phyloP scores from a whole-genome alignment of 2,329 filamentous ascomycete genomes.

The Cercospora janseana region DNA sequence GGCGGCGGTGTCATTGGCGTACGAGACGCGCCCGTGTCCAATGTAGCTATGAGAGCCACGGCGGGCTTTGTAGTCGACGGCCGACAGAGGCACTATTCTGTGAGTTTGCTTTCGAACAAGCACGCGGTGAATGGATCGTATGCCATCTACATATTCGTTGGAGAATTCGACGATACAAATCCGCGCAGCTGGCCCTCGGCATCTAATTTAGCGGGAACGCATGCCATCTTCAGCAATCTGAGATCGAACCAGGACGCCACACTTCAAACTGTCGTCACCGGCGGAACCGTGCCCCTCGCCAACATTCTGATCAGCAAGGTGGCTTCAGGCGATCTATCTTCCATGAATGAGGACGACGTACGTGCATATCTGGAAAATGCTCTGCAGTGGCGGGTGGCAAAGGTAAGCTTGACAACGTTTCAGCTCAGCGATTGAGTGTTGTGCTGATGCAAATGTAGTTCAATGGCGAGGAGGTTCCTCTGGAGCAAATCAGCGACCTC shows the following conservation, averaged over 20 bases:
- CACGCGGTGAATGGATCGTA: slow-evolving; percentile 62
- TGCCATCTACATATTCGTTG: slow-evolving; percentile 67
- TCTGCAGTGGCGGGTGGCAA: slow-evolving; percentile 15
- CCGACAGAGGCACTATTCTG: slow-evolving; percentile 63
- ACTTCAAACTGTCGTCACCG: slow-evolving; percentile 29
- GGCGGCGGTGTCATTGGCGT: slow-evolving; percentile 20
- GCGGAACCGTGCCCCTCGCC: slow-evolving; percentile 7
- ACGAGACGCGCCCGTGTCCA: slow-evolving; percentile 17
- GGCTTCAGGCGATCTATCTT: slow-evolving; percentile 8
- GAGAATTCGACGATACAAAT: slow-evolving; percentile 47
- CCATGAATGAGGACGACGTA: slow-evolving; percentile 14
- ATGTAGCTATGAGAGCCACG: slow-evolving; percentile 19
- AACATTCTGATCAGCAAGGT: slow-evolving; percentile 14
- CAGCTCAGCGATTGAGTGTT: not conserved
- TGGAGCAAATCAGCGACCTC: slow-evolving; percentile 39
- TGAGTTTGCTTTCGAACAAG: slow-evolving; percentile 63
- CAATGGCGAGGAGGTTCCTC: slow-evolving; percentile 38
- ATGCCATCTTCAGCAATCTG: slow-evolving; percentile 46
- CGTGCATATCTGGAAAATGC: slow-evolving; percentile 1
- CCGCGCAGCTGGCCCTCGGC: slow-evolving; percentile 52
- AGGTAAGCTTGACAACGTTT: not conserved
- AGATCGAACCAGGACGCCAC: not conserved
- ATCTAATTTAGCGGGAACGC: slow-evolving; percentile 59
- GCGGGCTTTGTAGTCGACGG: slow-evolving; percentile 38
- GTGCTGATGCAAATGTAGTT: slow-evolving; percentile 30